phyloP scores from a whole-genome alignment of 352 stramenopile species.

The Globisporangium spinosum region DNA sequence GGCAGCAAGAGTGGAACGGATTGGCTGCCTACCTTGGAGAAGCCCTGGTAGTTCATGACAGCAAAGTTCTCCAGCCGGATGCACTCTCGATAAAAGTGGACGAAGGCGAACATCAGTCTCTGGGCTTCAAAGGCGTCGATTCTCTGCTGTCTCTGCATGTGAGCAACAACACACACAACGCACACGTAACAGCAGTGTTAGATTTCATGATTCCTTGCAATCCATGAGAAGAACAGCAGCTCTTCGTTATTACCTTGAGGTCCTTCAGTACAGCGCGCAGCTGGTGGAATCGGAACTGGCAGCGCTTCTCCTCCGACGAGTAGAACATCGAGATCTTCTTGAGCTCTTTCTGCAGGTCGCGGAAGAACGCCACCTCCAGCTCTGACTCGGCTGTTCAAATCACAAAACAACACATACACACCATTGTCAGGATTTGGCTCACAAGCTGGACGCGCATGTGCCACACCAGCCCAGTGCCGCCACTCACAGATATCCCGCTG shows the following conservation, averaged over 20 bases:
- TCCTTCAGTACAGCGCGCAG: conserved; percentile 63
- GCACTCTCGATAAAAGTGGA: conserved; percentile 82
- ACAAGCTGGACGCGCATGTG: neutral
- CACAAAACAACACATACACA: neutral
- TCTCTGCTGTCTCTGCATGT: conserved; percentile 31
- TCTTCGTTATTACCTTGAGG: conserved; percentile 44
- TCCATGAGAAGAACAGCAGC: neutral
- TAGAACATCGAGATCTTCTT: conserved; percentile 85
- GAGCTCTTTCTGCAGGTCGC: conserved; percentile 63
- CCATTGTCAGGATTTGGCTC: neutral
- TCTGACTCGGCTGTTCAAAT: conserved; percentile 47
- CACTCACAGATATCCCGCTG: conserved; percentile 38
- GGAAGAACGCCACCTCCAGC: conserved; percentile 78
- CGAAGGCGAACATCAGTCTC: conserved; percentile 76
- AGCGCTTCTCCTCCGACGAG: conserved; percentile 70
- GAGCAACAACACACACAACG: neutral
- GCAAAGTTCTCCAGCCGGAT: conserved; percentile 82
- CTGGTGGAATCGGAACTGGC: conserved; percentile 63
- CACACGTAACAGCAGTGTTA: neutral
- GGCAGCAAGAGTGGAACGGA: no score
- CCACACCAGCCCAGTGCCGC: neutral
- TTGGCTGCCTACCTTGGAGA: conserved; percentile 57
- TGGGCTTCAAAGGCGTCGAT: conserved; percentile 53
- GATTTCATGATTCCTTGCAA: neutral
- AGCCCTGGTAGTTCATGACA: conserved; percentile 84